Percentiles rank a stretch among this genome's conserved stretches.
Conservation (phyloP, 768 basidiomycete genomes). For the Ramaria rubella region DNA sequence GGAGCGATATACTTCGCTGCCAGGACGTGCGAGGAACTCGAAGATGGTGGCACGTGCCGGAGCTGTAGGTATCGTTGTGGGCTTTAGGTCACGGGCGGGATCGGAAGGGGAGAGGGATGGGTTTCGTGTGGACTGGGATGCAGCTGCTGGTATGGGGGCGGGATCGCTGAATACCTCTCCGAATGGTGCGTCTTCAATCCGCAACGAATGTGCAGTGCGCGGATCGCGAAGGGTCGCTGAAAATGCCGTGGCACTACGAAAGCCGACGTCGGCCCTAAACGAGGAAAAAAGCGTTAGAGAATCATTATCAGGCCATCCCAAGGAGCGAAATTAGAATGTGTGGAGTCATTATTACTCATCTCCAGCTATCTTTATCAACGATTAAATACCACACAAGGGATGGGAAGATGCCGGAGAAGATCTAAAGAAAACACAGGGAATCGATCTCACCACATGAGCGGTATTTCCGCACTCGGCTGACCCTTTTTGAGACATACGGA, state of each 20-base stretch:
- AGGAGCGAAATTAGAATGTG: too few relatives aligned
- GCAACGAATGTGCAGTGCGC: neutral
- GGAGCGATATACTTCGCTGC: neutral
- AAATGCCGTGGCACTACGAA: neutral
- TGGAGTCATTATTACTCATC: too few relatives aligned
- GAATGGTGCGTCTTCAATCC: neutral
- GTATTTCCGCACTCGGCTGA: neutral
- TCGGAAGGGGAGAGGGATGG: too few relatives aligned
- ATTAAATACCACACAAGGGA: too few relatives aligned
- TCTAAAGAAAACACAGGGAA: neutral
- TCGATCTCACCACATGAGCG: neutral
- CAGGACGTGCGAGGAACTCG: neutral
- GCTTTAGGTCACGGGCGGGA: too few relatives aligned
- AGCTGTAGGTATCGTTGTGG: too few relatives aligned
- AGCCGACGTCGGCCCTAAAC: neutral
- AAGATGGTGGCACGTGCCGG: neutral
- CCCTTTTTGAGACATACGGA: neutral
- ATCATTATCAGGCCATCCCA: neutral
- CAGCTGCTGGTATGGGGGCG: neutral
- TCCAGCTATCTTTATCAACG: too few relatives aligned
- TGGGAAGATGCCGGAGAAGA: too few relatives aligned
- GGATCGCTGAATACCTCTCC: neutral
- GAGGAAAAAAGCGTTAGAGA: neutral
- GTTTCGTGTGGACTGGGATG: neutral
- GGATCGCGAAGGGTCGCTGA: neutral